Conservation (phyloP, 2,329 filamentous ascomycete species). For the Ceratocystis huliohia region DNA sequence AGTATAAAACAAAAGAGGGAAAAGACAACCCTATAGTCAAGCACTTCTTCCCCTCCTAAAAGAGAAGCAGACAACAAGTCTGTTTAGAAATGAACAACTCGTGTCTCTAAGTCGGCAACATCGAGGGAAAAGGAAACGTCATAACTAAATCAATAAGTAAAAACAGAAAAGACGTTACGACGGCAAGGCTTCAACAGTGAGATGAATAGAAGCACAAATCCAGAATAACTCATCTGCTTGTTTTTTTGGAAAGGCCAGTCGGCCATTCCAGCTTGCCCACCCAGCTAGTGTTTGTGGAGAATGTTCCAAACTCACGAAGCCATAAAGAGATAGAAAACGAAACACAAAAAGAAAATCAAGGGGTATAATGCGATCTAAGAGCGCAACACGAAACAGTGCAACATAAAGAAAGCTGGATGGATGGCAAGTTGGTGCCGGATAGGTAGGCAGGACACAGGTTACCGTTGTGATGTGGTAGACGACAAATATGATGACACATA, state of each 20-base stretch:
- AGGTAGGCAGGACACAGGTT: neutral
- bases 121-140: neutral
- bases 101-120: conserved; percentile 10
- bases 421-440: neutral
- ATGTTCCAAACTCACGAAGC: neutral
- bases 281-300: neutral
- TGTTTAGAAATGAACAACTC: conserved; percentile 4
- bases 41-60: neutral
- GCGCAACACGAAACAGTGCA: conserved; percentile 14
- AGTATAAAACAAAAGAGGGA: conserved; percentile 8
- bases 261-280: neutral
- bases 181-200: too few species aligned
- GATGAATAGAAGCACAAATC: neutral
- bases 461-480: too few species aligned
- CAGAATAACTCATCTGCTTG: neutral
- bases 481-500: too few species aligned
- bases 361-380: conserved; percentile 17
- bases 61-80: conserved; percentile 9
- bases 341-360: conserved; percentile 14
- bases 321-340: conserved; percentile 6
- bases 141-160: conserved; percentile 13
- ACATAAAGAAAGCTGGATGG: conserved; percentile 8
- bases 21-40: neutral
- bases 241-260: neutral
- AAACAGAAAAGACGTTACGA: neutral